Base-by-base conservation (phyloP, 2,329 filamentous ascomycete species). In the Colletotrichum brevisporum region DNA sequence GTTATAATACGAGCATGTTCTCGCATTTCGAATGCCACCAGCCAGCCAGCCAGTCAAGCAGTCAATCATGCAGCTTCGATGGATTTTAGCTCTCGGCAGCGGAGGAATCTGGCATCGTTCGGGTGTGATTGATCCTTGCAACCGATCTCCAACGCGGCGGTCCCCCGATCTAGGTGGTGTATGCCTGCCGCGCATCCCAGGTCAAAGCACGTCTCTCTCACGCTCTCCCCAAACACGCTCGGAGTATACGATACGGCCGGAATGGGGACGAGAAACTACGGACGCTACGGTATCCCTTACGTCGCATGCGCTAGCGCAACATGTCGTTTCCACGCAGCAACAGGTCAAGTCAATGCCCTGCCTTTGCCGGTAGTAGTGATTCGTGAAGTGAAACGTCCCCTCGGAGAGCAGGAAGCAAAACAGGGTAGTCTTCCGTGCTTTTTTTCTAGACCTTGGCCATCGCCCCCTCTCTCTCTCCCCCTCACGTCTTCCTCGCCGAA, bases 401-500 rank as follows among this genome's bases (percentile, higher is more conserved):
- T 36, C 47, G 47, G 58, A 36, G 36, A 39, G 52, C 52, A 47
- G 64, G 45, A 57, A 63, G 48, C 61, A 59, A 9, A 31, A 59
- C 61, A 60, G 36, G 66, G 62, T 54, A 54, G 59, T 8, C 39
- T 62, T 41, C 50, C 59, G 53, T 59, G 50, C 61, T 55, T 21
- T 43, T 31, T 56, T 27, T 24, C 21, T 24, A 24, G 21, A 24
- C 21, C 39, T 21, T 16, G 36, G 24, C 18, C 56, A 18, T 43
- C 18, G 1, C 45, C 27, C 31, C 57, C 45, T 9, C 21, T 36
- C 27, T 31, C 27, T 36, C 52, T 24, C 51, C 41, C 21, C 21
- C 21, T 24, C 21, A 24, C 21, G 36, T 21, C 39, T 26, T 21
- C 57, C 27, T 45, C 18, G 3, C 45, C 24, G 16, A 55, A 8